Evolutionary conservation across 345 rosid genomes (phyloP).

Genomic region (Bruguiera gymnorhiza): DNA sequence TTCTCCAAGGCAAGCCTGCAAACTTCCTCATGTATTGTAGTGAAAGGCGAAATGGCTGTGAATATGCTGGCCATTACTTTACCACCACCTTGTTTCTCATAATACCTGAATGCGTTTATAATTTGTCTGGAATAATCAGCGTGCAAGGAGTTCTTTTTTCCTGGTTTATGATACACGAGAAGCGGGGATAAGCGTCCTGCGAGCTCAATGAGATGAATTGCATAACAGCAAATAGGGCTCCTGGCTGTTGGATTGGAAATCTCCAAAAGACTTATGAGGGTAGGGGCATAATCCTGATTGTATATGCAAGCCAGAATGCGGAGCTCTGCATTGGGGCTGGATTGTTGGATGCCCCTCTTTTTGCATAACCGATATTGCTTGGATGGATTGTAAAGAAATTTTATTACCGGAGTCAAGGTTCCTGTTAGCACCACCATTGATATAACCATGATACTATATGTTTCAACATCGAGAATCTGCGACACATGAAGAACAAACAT

Average conservation of each 20-base stretch:
- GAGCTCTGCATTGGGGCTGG: conserved; percentile 4
- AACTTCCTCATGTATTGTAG: conserved; percentile 47
- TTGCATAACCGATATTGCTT: background rate
- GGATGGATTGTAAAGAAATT: conserved; percentile 17
- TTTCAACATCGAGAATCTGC: conserved; percentile 22
- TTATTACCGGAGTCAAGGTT: conserved; percentile 12
- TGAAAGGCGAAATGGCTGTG: conserved; percentile 44
- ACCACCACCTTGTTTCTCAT: conserved; percentile 37
- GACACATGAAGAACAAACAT: background rate
- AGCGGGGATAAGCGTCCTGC: conserved; percentile 17
- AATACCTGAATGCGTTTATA: conserved; percentile 37
- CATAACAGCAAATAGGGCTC: conserved; percentile 20
- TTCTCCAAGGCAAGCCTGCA: conserved; percentile 54
- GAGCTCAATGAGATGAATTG: conserved; percentile 17
- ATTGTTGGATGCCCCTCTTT: conserved; percentile 10
- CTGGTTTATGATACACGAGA: conserved; percentile 12
- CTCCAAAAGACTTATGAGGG: conserved; percentile 11
- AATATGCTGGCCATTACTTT: conserved; percentile 36
- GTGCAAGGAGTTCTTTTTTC: background rate
- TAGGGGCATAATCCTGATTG: conserved; percentile 14
- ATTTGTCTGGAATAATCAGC: conserved; percentile 21
- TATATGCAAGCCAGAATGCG: conserved; percentile 17
- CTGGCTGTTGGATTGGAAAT: conserved; percentile 7
- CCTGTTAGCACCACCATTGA: conserved; percentile 13
- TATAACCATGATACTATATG: conserved; percentile 14